These are phyloP conservation scores for Entamoeba moshkovskii DNA, from an alignment of 208 protist species.

Conservation along the genomic window DNA sequence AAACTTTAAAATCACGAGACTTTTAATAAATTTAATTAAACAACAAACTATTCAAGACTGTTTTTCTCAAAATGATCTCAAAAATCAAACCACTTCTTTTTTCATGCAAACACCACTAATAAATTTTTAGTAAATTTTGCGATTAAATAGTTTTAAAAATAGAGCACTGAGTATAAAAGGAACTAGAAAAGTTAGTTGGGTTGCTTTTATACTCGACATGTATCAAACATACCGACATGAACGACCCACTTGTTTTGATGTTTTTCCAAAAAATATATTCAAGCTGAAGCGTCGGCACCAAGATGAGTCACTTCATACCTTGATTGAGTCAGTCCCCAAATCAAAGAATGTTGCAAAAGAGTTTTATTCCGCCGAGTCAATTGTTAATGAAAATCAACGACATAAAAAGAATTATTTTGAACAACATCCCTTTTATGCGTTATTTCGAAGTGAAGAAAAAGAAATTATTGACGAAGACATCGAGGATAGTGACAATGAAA, in stretches of 20 bases:
- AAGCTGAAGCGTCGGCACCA: background rate
- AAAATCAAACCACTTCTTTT: no score
- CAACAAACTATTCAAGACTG: no score
- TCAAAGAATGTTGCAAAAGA: background rate
- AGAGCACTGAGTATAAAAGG: no score
- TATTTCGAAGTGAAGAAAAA: background rate
- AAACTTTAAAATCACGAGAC: background rate
- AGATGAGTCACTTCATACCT: background rate
- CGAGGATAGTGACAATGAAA: background rate
- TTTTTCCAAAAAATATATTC: background rate
- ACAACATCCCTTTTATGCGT: background rate
- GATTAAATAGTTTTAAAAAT: no score
- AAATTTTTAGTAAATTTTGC: no score
- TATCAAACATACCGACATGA: no score
- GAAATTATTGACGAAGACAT: background rate
- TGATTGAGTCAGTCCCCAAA: background rate
- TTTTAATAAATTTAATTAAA: no score
- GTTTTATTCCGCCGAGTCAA: background rate
- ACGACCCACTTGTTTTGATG: background rate
- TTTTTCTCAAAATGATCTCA: no score
- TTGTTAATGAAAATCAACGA: background rate
- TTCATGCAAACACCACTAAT: no score
- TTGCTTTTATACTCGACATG: no score
- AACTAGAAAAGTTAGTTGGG: no score
- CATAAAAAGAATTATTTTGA: background rate